Conservation (phyloP, 176 grass and related monocot species). For the Zoysia pacifica region DNA sequence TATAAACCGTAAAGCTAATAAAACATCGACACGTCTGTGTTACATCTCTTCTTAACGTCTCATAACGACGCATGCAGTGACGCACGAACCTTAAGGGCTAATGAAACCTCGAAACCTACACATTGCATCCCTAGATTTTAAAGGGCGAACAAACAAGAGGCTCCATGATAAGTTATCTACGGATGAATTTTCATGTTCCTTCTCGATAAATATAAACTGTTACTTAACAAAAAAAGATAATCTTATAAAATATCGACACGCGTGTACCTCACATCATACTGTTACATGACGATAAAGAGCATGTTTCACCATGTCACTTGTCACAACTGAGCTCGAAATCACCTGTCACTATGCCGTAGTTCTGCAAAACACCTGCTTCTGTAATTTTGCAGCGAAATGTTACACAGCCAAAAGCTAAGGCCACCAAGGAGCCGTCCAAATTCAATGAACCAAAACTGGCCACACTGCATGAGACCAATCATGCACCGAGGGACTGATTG, state of each 20-base stretch:
- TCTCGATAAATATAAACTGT: not conserved
- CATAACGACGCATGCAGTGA: too few relatives aligned
- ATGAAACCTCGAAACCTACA: not conserved
- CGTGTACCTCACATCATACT: not conserved
- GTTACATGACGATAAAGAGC: not conserved
- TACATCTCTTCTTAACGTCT: too few relatives aligned
- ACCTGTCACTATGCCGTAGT: not conserved
- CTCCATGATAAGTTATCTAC: too few relatives aligned
- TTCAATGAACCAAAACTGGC: conserved; percentile 44
- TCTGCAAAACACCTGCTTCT: conserved; percentile 20
- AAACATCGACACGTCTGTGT: too few relatives aligned
- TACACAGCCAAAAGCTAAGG: not conserved
- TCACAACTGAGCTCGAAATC: not conserved
- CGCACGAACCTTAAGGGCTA: too few relatives aligned
- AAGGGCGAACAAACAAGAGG: too few relatives aligned
- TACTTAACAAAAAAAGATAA: not conserved
- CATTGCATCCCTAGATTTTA: too few relatives aligned
- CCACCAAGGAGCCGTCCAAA: conserved; percentile 22
- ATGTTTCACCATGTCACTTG: not conserved
- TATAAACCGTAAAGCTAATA: too few relatives aligned
- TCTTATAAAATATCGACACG: too few relatives aligned
- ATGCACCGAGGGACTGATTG: not conserved
- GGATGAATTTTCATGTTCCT: not conserved
- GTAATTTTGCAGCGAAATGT: not conserved
- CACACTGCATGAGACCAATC: conserved; percentile 21